Evolutionary conservation across 768 basidiomycete genomes (phyloP), one percentile per base, ranked within the genome.

Genomic region (Punctularia strigosozonata): DNA sequence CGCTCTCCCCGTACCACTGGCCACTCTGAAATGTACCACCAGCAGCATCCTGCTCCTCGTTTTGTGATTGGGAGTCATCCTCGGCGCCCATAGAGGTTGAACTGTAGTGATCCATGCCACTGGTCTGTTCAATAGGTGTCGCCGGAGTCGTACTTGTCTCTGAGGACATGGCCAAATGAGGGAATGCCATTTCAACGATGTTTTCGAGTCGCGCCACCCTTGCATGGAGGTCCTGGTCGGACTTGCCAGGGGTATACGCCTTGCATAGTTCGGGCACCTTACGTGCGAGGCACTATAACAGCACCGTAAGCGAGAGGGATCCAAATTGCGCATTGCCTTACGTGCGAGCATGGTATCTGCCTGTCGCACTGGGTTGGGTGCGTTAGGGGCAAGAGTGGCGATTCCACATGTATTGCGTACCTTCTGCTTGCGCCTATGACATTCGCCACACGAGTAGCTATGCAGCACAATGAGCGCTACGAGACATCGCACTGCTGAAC

Each of bases 191-290:
- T 48, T 88, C 86, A 32, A 90, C 68, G 37, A 90, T 84, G 46
- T 82, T 78, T 53, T 90, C 86, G 15, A 90, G 65, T 41, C 86
- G 70, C 25, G 79, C 65, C 30, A 90, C 60, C 36, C 86, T 78
- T 31, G 74, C 71, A 48, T 70, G 75, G 34, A 90, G 61, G 57
- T 90, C 85, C 52, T 86, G 81, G 57, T 89, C 87, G 13, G 75
- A 66, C 54, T 88, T 89, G 41, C 86, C 86, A 7, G 86, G 87
- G 5, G 83, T 88, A 52, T 90, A 90, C 0, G 86, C 79, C 54
- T 84, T 84, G 64, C 86, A 90, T 31, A 89, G 63, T 43, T 88
- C 84, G 22, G 86, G 86, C 0, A 90, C 84, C 57, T 87, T 89
- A 52, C 86, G 77, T 37, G 86, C 77, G 45, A 87, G 58, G 47